A percentile compares a stretch with the other conserved stretches of the same genome.
These are phyloP conservation scores for Pisolithus microcarpus DNA, from an alignment of 768 basidiomycete genomes.

Conservation along the genomic window DNA sequence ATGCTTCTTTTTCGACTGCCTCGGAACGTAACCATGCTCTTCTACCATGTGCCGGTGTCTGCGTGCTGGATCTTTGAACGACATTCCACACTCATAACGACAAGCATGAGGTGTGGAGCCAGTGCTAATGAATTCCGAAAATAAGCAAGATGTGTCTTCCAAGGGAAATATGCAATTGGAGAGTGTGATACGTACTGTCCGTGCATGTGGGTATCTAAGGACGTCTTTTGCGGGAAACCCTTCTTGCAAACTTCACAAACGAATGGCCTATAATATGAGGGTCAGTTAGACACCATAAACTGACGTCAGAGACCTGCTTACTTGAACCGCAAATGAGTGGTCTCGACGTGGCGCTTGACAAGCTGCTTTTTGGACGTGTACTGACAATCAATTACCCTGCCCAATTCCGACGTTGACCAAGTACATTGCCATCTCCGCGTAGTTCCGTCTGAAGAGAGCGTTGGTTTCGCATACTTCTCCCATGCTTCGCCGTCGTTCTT, in stretches of 20 bases:
- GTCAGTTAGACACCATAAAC: slow-evolving; percentile 10
- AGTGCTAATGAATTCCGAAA: slow-evolving; percentile 35
- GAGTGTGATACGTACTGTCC: slow-evolving; percentile 35
- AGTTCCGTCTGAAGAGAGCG: slow-evolving; percentile 26
- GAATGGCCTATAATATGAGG: slow-evolving; percentile 35
- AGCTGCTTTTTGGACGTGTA: slow-evolving; percentile 54
- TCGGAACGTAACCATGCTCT: slow-evolving; percentile 45
- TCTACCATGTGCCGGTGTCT: slow-evolving; percentile 53
- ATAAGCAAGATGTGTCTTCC: background rate
- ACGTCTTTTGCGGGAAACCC: slow-evolving; percentile 54
- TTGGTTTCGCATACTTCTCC: slow-evolving; percentile 30
- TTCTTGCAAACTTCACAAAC: slow-evolving; percentile 46
- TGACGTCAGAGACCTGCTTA: slow-evolving; percentile 25
- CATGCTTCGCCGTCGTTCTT: slow-evolving; percentile 24
- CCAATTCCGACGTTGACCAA: slow-evolving; percentile 31
- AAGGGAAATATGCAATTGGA: slow-evolving; percentile 20
- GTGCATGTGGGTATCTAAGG: slow-evolving; percentile 50
- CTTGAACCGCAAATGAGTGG: slow-evolving; percentile 56
- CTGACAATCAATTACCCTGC: slow-evolving; percentile 30
- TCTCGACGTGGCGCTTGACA: slow-evolving; percentile 62
- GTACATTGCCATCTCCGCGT: slow-evolving; percentile 35
- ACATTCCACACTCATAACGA: slow-evolving; percentile 41
- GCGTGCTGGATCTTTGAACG: slow-evolving; percentile 60
- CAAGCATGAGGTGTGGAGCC: slow-evolving; percentile 50
- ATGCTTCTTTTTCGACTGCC: slow-evolving; percentile 38